These are phyloP conservation scores for Vitis hybrid DNA, from an alignment of 177 flowering plant species.

Conservation along the genomic window DNA sequence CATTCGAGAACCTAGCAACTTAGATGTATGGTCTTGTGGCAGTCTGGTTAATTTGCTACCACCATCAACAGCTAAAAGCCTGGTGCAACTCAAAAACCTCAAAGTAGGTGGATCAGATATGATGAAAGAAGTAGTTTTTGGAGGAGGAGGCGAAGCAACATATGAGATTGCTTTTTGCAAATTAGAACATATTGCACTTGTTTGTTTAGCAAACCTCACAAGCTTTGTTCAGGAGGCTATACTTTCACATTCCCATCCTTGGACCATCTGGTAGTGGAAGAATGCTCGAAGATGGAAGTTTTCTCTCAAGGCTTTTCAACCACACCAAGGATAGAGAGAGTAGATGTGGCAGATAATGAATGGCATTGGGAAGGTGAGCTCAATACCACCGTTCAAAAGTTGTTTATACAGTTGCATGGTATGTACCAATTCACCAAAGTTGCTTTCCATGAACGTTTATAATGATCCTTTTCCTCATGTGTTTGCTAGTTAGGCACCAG, in stretches of 20 bases:
- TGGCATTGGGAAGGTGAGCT: constrained; percentile 1
- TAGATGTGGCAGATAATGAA: background rate
- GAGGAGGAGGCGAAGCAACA: background rate
- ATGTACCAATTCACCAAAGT: background rate
- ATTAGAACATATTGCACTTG: background rate
- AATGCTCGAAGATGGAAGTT: constrained; percentile 1
- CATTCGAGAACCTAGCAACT: too few relatives aligned
- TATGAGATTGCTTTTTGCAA: background rate
- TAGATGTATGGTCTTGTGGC: too few relatives aligned
- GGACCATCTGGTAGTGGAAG: background rate
- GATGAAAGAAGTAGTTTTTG: background rate
- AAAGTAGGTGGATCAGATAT: background rate
- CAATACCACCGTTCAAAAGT: background rate
- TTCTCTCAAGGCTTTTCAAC: background rate
- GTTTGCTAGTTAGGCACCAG: too few relatives aligned
- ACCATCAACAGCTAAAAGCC: background rate
- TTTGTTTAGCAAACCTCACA: background rate
- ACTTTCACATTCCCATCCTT: constrained; percentile 7
- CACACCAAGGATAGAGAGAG: constrained; percentile 2
- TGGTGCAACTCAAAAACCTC: background rate
- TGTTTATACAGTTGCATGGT: constrained; percentile 1
- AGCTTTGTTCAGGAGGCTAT: background rate
- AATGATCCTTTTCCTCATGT: too few relatives aligned
- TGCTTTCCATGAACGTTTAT: too few relatives aligned
- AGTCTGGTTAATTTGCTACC: too few relatives aligned